These are phyloP conservation scores for Penicillium thymicola DNA, from an alignment of 2,329 filamentous ascomycete genomes.

Conservation along the genomic window DNA sequence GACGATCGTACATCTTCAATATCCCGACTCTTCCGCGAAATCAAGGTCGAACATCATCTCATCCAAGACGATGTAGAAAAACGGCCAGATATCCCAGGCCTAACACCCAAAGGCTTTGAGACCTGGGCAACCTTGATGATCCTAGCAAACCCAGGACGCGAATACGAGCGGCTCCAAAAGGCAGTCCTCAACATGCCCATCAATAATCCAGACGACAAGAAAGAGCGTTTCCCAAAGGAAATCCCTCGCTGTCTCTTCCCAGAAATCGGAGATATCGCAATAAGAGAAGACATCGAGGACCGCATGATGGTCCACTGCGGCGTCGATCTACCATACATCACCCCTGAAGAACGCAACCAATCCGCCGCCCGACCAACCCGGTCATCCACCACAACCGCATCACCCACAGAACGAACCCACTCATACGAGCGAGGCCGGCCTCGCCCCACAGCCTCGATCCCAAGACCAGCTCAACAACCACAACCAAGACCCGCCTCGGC, in stretches of 20 bases:
- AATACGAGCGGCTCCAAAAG: constrained; percentile 66
- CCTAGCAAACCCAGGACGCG: constrained; percentile 70
- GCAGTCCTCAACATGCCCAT: constrained; percentile 71
- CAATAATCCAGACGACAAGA: constrained; percentile 60
- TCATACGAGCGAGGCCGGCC: constrained; percentile 29
- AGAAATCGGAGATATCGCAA: constrained; percentile 52
- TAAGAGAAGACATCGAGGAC: constrained; percentile 59
- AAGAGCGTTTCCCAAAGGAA: constrained; percentile 74
- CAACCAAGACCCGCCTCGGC: constrained; percentile 27
- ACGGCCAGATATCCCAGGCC: constrained; percentile 58
- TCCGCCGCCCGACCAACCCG: constrained; percentile 21
- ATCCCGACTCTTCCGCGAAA: constrained; percentile 56
- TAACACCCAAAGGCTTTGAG: constrained; percentile 67
- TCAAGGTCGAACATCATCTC: constrained; percentile 61
- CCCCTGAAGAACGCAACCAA: constrained; percentile 35
- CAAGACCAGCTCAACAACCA: background rate
- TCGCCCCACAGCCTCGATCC: constrained; percentile 39
- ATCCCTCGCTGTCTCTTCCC: constrained; percentile 73
- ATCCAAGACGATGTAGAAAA: constrained; percentile 54
- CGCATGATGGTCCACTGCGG: constrained; percentile 55
- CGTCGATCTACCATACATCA: constrained; percentile 45
- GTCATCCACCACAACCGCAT: constrained; percentile 10
- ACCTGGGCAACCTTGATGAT: constrained; percentile 71
- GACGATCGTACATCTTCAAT: constrained; percentile 53
- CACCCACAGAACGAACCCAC: constrained; percentile 11